Evolutionary conservation across 192 early-diverging fungal genomes (phyloP).

Genomic region (Backusella circina): DNA sequence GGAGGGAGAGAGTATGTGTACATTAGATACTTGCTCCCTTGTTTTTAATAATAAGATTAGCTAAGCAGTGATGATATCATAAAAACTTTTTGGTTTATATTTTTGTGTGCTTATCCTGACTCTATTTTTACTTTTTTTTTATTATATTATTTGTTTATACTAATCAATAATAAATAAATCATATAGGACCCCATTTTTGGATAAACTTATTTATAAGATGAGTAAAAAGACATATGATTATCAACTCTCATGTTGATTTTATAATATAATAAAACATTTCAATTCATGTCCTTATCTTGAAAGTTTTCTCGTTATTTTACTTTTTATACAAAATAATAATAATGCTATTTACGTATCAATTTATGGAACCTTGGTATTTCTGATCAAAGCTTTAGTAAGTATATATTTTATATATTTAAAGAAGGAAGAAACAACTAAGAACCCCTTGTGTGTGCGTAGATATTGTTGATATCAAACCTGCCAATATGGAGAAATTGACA

Average conservation of each 20-base stretch:
- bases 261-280: too few species aligned
- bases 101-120: too few species aligned
- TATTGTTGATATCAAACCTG: constrained; percentile 99
- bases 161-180: too few species aligned
- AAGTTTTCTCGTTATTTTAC: background rate
- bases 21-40: background rate
- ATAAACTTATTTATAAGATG: background rate
- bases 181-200: background rate
- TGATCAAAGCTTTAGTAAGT: constrained; percentile 94
- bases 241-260: background rate
- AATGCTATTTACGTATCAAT: constrained; percentile 97
- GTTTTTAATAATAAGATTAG: background rate
- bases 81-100: too few species aligned
- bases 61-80: background rate
- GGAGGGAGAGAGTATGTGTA: background rate
- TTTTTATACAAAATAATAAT: too few species aligned
- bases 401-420: background rate
- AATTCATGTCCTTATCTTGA: background rate
- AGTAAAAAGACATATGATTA: background rate
- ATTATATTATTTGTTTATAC: too few species aligned
- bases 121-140: too few species aligned
- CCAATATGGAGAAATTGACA: constrained; percentile 77
- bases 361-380: constrained; percentile 97
- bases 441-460: constrained; percentile 49
- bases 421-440: background rate